A percentile compares a stretch with the other conserved stretches of the same genome.
Conservation (phyloP, 1,284 basidiomycete species). For the Microbotryum intermedium region DNA sequence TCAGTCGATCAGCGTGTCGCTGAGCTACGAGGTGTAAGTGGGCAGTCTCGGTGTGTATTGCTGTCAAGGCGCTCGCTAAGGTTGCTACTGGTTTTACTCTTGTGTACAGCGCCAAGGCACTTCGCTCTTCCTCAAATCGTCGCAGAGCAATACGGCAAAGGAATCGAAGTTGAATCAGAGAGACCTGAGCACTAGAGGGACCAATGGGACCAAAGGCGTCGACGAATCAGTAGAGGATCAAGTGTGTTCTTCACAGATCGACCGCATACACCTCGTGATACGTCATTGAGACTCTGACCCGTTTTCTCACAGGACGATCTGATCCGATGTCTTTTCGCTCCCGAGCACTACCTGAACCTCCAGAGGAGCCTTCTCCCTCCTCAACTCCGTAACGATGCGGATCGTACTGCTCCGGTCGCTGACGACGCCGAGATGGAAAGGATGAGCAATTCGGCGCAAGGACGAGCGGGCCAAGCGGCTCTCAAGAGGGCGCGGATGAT, state of each 20-base stretch:
- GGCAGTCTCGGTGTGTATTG: background rate
- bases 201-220: background rate
- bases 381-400: background rate
- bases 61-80: background rate
- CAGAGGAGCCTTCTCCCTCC: conserved; percentile 17
- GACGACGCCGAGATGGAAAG: no score
- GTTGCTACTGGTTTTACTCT: background rate
- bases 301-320: conserved; percentile 16
- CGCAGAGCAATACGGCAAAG: background rate
- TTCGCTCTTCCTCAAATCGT: conserved; percentile 13
- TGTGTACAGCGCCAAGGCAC: conserved; percentile 7
- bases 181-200: background rate
- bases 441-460: no score
- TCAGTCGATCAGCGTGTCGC: conserved; percentile 31
- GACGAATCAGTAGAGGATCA: conserved; percentile 20
- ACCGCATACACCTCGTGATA: background rate
- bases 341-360: conserved; percentile 13
- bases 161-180: conserved; percentile 7
- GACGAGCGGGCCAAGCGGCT: no score
- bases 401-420: no score
- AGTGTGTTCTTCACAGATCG: background rate
- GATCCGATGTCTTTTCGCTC: conserved; percentile 10
- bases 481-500: no score
- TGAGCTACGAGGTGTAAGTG: conserved; percentile 13
- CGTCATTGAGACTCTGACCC: background rate